Evolutionary conservation across 352 stramenopile genomes (phyloP).

Genomic region (Thalassiosira sp.): DNA sequence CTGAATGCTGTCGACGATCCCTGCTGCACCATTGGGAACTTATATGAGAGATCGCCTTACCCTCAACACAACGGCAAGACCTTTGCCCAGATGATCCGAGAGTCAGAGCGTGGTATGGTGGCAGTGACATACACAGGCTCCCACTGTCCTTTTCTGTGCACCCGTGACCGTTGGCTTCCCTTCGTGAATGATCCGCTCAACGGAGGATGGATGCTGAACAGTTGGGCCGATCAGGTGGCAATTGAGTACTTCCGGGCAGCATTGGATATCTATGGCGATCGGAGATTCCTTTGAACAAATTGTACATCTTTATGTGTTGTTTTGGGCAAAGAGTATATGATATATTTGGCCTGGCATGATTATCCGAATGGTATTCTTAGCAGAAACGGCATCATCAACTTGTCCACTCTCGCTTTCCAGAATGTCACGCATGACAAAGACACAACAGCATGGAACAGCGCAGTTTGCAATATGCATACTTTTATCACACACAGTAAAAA

Average conservation of each 20-base stretch:
- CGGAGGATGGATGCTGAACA: constrained; percentile 56
- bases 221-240: constrained; percentile 50
- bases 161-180: constrained; percentile 21
- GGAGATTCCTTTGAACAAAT: too few species aligned
- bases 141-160: constrained; percentile 59
- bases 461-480: too few species aligned
- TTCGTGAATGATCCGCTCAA: constrained; percentile 48
- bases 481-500: too few species aligned
- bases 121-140: constrained; percentile 54
- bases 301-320: too few species aligned
- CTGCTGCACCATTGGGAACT: constrained; percentile 54
- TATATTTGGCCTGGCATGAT: too few species aligned
- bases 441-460: too few species aligned
- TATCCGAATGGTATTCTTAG: too few species aligned
- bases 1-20: constrained; percentile 59
- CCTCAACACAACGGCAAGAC: constrained; percentile 36
- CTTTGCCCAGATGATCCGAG: constrained; percentile 48
- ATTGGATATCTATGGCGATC: too few species aligned
- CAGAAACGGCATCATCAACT: too few species aligned
- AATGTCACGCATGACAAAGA: too few species aligned
- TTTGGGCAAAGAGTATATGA: too few species aligned
- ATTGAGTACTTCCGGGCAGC: constrained; percentile 60
- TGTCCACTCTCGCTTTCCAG: too few species aligned
- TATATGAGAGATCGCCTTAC: constrained; percentile 60
- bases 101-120: constrained; percentile 43